Evolutionary conservation across 192 early-diverging fungal genomes (phyloP).

Genomic region (Coemansia furcata): DNA sequence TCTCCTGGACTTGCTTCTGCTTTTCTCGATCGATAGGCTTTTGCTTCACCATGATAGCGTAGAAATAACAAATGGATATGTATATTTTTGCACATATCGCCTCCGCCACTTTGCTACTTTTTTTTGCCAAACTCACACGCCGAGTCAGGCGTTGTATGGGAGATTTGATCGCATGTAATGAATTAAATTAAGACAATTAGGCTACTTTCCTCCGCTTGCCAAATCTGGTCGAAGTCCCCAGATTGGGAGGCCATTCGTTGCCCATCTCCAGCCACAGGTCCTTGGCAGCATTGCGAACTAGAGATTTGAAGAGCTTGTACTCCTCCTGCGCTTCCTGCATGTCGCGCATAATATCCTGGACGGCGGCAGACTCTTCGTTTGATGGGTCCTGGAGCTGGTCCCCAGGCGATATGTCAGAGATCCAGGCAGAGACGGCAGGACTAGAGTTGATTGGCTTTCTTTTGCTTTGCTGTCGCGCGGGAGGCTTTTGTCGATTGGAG

Average conservation of each 20-base stretch:
- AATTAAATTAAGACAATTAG: constrained; percentile 1
- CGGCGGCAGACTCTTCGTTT: constrained; percentile 1
- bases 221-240: constrained; percentile 32
- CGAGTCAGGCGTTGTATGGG: neutral
- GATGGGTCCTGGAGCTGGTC: neutral
- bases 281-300: constrained; percentile 38
- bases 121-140: neutral
- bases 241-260: constrained; percentile 47
- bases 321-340: constrained; percentile 45
- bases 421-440: constrained; percentile 1
- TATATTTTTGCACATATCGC: neutral
- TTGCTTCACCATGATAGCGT: constrained; percentile 20
- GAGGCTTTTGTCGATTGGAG: constrained; percentile 4
- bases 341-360: constrained; percentile 14
- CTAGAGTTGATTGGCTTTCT: neutral
- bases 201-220: constrained; percentile 41
- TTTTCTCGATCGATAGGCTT: constrained; percentile 28
- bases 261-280: constrained; percentile 45
- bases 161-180: neutral
- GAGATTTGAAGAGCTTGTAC: constrained; percentile 21
- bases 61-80: neutral
- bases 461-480: constrained; percentile 6
- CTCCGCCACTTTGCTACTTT: neutral
- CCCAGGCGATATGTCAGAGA: neutral
- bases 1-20: constrained; percentile 37